phyloP scores from a whole-genome alignment of 2,329 filamentous ascomycete species.

The Ophiostoma pallidulum region DNA sequence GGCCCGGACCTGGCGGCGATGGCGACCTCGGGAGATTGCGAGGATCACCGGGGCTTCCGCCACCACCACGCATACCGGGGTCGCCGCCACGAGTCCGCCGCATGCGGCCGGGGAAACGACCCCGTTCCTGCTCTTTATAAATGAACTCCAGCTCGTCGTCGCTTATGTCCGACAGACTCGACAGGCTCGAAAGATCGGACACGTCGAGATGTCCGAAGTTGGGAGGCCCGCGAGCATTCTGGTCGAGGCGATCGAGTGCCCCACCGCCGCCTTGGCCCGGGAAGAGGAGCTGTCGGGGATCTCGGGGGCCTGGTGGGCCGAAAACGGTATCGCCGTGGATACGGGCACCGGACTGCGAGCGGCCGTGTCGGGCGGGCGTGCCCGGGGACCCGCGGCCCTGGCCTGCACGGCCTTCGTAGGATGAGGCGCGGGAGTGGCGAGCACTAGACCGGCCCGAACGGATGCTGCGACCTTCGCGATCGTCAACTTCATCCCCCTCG shows the following conservation, averaged over 20 bases:
- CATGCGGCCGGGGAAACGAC: conserved; percentile 6
- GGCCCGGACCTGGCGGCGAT: not conserved
- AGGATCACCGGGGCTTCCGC: too few species aligned
- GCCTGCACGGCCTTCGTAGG: not conserved
- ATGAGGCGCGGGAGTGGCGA: not conserved
- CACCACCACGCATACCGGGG: not conserved
- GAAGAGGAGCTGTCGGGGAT: too few species aligned
- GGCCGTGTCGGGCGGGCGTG: too few species aligned
- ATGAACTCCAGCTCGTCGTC: conserved; percentile 22
- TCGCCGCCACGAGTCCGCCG: conserved; percentile 2
- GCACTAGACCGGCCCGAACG: conserved; percentile 12
- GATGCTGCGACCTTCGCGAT: conserved; percentile 19
- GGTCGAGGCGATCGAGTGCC: too few species aligned
- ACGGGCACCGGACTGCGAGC: too few species aligned
- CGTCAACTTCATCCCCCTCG: not conserved
- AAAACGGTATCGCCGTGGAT: too few species aligned
- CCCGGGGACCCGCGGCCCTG: not conserved
- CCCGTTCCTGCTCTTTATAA: conserved; percentile 12
- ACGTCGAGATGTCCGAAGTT: not conserved
- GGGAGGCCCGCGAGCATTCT: too few species aligned
- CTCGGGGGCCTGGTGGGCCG: too few species aligned
- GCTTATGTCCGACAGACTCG: conserved; percentile 21
- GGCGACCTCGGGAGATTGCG: too few species aligned
- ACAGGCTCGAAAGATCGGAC: conserved; percentile 17
- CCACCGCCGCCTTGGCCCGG: too few species aligned